phyloP scores from a whole-genome alignment of 805 yeast species.

The Metschnikowia amazonensis region DNA sequence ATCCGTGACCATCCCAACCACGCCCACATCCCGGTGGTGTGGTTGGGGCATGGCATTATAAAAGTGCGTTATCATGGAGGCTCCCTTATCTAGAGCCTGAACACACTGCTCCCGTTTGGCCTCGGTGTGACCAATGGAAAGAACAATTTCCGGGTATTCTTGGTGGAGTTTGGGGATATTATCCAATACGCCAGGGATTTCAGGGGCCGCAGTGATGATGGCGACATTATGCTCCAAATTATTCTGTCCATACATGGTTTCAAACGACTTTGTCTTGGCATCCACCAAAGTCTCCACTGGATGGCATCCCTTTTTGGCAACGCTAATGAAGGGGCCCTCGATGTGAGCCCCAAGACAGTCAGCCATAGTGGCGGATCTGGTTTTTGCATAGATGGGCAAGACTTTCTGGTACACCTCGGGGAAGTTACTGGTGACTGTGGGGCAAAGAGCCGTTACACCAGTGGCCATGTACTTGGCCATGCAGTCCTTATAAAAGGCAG shows the following conservation, averaged over 20 bases:
- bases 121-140: conserved; percentile 48
- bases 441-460: conserved; percentile 55
- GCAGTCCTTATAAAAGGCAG: conserved; percentile 37
- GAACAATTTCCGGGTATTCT: conserved; percentile 29
- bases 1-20: conserved; percentile 45
- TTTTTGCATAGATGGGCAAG: conserved; percentile 40
- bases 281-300: conserved; percentile 43
- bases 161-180: conserved; percentile 32
- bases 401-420: conserved; percentile 47
- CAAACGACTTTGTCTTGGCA: conserved; percentile 28
- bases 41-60: conserved; percentile 63
- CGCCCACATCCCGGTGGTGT: conserved; percentile 56
- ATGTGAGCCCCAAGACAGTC: conserved; percentile 57
- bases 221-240: conserved; percentile 34
- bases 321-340: conserved; percentile 56
- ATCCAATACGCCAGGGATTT: conserved; percentile 44
- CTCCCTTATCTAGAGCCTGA: conserved; percentile 48
- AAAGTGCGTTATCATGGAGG: conserved; percentile 57
- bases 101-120: conserved; percentile 37
- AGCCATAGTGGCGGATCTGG: conserved; percentile 29
- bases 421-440: conserved; percentile 52
- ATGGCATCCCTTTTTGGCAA: conserved; percentile 49
- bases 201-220: conserved; percentile 52
- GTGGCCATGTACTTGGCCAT: conserved; percentile 46
- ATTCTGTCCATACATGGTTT: conserved; percentile 36